Evolutionary conservation across 1,139 yeast genomes (phyloP), one percentile per base, ranked within the genome.

Genomic region (Hyphopichia khmerensis): DNA sequence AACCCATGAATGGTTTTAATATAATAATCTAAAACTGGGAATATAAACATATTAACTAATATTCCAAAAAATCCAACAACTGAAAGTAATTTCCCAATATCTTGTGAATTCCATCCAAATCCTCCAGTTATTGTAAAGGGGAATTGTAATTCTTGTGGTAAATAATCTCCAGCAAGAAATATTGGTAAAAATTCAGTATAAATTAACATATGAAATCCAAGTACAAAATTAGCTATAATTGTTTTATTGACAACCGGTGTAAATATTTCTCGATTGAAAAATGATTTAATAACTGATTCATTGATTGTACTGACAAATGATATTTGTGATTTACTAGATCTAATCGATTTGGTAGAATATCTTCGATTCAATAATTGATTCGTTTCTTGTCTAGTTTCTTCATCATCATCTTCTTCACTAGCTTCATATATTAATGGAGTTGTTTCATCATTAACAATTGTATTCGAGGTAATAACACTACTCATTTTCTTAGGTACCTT

Each of bases 131-230:
- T 56, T 15, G 36, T 45, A 36, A 57, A 55, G 11, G 69, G 70
- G 54, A 82, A 79, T 32, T 60, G 51, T 15, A 80, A 53, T 16
- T 58, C 49, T 11, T 56, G 56, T 1, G 59, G 58, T 32, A 55
- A 62, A 38, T 76, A 62, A 33, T 69, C 65, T n/a, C 80, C 68
- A 0, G 86, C 83, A 17, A 81, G 59, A 44, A 77, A 76, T 5
- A 82, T 77, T 13, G 88, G 87, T 38, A 80, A 60, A 47, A 82
- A 79, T 56, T 82, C 87, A 39, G 69, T 70, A 55, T 68, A 79
- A 7, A 79, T 76, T 14, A 79, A 64, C 13, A 69, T 57, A 51
- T 79, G 84, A 46, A 79, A 64, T 10, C 79, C 62, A 44, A 78
- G 60, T 40, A 73, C 53, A 43, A 76, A 68, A 51, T 71, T 72